Evolutionary conservation across 73 alveolate genomes (phyloP).

Genomic region (Paramecium pentaurelia): DNA sequence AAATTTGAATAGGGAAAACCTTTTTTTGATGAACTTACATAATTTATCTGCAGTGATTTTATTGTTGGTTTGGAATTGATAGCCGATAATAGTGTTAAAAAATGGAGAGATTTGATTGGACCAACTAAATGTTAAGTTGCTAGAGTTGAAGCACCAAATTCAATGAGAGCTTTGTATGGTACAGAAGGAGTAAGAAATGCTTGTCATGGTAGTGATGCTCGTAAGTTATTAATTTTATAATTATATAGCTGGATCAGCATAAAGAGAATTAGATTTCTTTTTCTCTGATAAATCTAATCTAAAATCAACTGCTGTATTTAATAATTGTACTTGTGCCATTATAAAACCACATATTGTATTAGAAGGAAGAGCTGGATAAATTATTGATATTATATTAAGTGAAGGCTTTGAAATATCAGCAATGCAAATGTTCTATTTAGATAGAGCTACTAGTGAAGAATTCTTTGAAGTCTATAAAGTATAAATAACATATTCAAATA

Average conservation of each 20-base stretch:
- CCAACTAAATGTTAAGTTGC: constrained; percentile 90
- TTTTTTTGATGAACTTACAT: constrained; percentile 78
- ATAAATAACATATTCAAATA: not conserved
- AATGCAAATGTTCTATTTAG: constrained; percentile 86
- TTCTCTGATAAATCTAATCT: constrained; percentile 72
- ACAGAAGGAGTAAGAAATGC: constrained; percentile 95
- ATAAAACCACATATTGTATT: constrained; percentile 93
- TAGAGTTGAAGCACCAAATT: constrained; percentile 87
- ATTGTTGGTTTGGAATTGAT: constrained; percentile 93
- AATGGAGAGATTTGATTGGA: constrained; percentile 92
- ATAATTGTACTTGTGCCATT: constrained; percentile 91
- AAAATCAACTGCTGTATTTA: constrained; percentile 79
- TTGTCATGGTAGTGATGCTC: constrained; percentile 91
- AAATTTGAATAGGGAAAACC: constrained; percentile 77
- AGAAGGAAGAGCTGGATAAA: constrained; percentile 89
- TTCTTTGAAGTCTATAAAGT: constrained; percentile 94
- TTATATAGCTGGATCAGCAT: constrained; percentile 77
- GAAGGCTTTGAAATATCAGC: constrained; percentile 98
- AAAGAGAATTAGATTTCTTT: constrained; percentile 88
- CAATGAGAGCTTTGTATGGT: constrained; percentile 93
- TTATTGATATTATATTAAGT: constrained; percentile 83
- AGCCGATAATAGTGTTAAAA: constrained; percentile 86
- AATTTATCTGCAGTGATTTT: constrained; percentile 90
- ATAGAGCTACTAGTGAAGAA: constrained; percentile 93
- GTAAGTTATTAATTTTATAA: not conserved